A percentile compares a stretch with the other conserved stretches of the same genome.
These are phyloP conservation scores for Erythrophleum fordii DNA, from an alignment of 306 rosid species.

Conservation along the genomic window DNA sequence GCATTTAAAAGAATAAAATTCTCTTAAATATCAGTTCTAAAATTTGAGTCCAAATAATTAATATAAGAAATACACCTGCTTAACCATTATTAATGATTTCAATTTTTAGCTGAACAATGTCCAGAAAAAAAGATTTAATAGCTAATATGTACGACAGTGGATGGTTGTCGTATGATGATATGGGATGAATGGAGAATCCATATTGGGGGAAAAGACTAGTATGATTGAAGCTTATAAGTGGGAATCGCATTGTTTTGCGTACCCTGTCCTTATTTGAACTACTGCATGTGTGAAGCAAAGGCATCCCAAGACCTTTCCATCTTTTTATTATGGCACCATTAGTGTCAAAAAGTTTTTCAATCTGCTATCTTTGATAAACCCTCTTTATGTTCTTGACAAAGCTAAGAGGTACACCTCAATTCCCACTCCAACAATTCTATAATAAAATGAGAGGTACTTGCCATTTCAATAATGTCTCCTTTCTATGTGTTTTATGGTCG, in stretches of 20 bases:
- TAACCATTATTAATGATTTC: too few species aligned
- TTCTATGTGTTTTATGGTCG: not conserved
- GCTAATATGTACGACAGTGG: not conserved
- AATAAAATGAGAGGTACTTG: conserved; percentile 1
- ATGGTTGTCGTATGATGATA: not conserved
- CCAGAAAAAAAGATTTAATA: too few species aligned
- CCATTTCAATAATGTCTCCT: conserved; percentile 29
- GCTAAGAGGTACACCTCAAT: conserved; percentile 54
- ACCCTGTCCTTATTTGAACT: not conserved
- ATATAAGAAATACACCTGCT: too few species aligned
- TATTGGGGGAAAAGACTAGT: not conserved
- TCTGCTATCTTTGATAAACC: too few species aligned
- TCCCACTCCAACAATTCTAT: conserved; percentile 48
- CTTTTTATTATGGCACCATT: not conserved
- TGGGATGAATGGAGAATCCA: not conserved
- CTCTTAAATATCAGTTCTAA: too few species aligned
- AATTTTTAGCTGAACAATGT: too few species aligned
- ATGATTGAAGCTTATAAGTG: not conserved
- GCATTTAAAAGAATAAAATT: too few species aligned
- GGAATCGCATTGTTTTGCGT: conserved; percentile 38
- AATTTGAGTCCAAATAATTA: too few species aligned
- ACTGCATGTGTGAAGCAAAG: conserved; percentile 5
- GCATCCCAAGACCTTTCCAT: conserved; percentile 17
- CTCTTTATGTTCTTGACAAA: conserved; percentile 42
- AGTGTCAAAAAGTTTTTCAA: not conserved